Evolutionary conservation across 306 rosid genomes (phyloP).

Genomic region (Dicorynia guianensis): DNA sequence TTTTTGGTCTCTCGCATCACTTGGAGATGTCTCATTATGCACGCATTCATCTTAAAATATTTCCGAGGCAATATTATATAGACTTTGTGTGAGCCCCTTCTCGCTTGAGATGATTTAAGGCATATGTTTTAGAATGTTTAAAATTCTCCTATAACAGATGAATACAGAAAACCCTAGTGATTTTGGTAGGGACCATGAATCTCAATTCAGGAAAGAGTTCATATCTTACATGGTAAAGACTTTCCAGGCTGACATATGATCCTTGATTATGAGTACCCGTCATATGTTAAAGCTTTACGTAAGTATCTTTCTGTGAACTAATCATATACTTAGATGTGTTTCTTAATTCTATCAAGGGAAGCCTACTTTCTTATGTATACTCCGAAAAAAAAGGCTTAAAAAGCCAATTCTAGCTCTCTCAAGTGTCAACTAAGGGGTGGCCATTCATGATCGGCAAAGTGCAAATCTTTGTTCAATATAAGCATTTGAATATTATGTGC

Average conservation of each 20-base stretch:
- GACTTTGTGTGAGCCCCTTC: background rate
- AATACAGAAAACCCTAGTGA: slow-evolving; percentile 2
- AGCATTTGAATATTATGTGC: slow-evolving; percentile 17
- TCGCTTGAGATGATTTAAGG: background rate
- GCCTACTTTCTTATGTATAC: background rate
- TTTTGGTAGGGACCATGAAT: slow-evolving; percentile 32
- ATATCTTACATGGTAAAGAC: background rate
- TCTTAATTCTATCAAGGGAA: background rate
- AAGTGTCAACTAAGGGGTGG: slow-evolving; percentile 6
- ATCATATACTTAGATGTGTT: background rate
- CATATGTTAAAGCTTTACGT: background rate
- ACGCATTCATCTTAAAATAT: background rate
- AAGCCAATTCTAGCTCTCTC: slow-evolving; percentile 9
- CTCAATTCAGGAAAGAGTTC: slow-evolving; percentile 27
- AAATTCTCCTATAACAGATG: background rate
- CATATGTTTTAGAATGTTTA: slow-evolving; percentile 13
- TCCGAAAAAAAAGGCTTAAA: slow-evolving; percentile 1
- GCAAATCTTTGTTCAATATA: slow-evolving; percentile 6
- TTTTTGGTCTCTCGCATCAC: slow-evolving; percentile 26
- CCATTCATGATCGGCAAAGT: slow-evolving; percentile 26
- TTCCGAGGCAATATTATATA: background rate
- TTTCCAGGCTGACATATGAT: slow-evolving; percentile 44
- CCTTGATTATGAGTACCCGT: slow-evolving; percentile 2
- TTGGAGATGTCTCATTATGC: background rate
- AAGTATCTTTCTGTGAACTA: background rate